These are phyloP conservation scores for Wakefieldia striispora DNA, from an alignment of 768 basidiomycete genomes.

Conservation along the genomic window DNA sequence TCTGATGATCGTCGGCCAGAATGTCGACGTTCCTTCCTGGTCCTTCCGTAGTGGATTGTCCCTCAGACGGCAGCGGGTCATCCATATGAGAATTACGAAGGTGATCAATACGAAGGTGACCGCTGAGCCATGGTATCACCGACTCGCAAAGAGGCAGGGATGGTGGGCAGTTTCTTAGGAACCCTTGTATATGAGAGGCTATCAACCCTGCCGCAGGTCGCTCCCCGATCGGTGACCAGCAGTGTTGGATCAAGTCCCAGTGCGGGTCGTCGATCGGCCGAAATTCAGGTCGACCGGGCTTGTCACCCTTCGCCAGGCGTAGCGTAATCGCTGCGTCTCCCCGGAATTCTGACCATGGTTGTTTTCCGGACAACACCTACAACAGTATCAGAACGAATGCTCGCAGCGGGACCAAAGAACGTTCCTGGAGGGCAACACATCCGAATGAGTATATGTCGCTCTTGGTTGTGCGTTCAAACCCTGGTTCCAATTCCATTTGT, in stretches of 20 bases:
- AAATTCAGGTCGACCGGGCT: background rate
- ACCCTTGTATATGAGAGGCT: background rate
- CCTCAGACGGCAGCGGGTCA: too few relatives aligned
- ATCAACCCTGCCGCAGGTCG: background rate
- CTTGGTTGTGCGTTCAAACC: background rate
- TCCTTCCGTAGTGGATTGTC: too few relatives aligned
- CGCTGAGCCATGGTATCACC: background rate
- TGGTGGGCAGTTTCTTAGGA: background rate
- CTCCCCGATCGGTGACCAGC: background rate
- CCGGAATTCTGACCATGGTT: background rate
- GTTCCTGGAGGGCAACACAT: too few relatives aligned
- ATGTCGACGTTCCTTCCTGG: too few relatives aligned
- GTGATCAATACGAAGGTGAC: too few relatives aligned
- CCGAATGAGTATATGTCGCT: too few relatives aligned
- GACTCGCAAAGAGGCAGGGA: background rate
- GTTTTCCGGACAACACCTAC: background rate
- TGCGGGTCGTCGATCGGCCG: background rate
- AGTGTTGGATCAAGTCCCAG: slow-evolving; percentile 1
- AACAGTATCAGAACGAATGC: background rate
- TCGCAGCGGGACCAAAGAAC: background rate
- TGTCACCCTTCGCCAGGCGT: background rate
- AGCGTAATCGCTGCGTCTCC: slow-evolving; percentile 7
- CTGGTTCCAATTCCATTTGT: slow-evolving; percentile 14
- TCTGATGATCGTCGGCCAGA: too few relatives aligned
- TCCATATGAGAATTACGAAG: too few relatives aligned